Evolutionary conservation across 73 alveolate genomes (phyloP), one percentile per base, ranked within the genome.

Genomic region (Halteria grandinella): DNA sequence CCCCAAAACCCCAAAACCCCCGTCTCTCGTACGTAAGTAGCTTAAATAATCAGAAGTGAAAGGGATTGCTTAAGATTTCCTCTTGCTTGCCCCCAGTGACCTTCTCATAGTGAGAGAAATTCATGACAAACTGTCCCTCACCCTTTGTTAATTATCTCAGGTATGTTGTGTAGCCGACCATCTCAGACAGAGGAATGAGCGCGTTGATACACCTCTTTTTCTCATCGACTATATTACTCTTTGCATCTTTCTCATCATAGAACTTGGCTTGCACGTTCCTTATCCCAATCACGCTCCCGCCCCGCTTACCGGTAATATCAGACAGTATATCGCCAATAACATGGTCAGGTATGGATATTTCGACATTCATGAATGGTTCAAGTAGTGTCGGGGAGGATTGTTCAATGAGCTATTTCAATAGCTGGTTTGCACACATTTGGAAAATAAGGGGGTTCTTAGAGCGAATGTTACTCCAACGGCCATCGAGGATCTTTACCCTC

Each of bases 291-390:
- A 88, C 76, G 4, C 45, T 60, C 11, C 93, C 95, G 2, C 85
- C 76, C 37, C 85, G 48, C 28, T 74, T 53, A 7, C 87, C 83
- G 21, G 95, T 49, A 29, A 88, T 75, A 62, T 83, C 91, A 0
- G 79, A 44, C 1, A 83, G 62, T 25, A 88, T 18, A 40, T 44
- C 80, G 49, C 95, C 95, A 14, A 83, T 63, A 3, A 33, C 57
- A 10, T 41, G 75, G 15, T 82, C 87, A 7, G 95, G 92, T 12
- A 83, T 59, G 8, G 75, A 40, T n/a, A 88, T 50, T 45, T 73
- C 84, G 0, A 78, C 81, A 31, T 32, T 62, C 95, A 88, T 88
- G 47, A 31, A 64, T n/a, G 95, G 95, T 50, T 88, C 95, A 4
- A 79, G 50, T 0, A 88, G 74, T 0, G 15, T 29, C 12, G 84